A percentile compares a stretch with the other conserved stretches of the same genome.
Conservation (phyloP, 306 rosid species). For the Medicago lupulina region DNA sequence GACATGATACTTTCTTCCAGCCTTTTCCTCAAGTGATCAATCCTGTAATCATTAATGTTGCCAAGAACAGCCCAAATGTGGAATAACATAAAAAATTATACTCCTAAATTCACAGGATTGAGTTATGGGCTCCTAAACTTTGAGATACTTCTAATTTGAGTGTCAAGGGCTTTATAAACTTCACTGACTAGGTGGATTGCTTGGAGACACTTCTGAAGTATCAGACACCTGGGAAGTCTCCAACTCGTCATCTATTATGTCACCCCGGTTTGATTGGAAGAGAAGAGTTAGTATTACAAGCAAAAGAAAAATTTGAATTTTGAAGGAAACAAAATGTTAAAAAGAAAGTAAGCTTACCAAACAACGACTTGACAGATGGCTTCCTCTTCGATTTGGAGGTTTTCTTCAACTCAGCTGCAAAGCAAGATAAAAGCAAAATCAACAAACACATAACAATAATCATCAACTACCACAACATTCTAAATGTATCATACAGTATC, state of each 20-base stretch:
- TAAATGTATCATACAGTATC: too few relatives aligned
- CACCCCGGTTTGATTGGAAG: constrained; percentile 37
- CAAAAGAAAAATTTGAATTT: not conserved
- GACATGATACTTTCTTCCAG: constrained; percentile 29
- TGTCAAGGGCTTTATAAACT: constrained; percentile 61
- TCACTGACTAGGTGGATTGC: constrained; percentile 48
- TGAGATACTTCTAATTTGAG: constrained; percentile 53
- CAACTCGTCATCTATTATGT: constrained; percentile 58
- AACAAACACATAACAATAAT: constrained; percentile 12
- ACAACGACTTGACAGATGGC: constrained; percentile 84
- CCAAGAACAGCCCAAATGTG: constrained; percentile 36
- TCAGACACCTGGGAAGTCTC: constrained; percentile 61
- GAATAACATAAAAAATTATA: constrained; percentile 41
- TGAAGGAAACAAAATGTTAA: not conserved
- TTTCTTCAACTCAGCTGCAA: constrained; percentile 88
- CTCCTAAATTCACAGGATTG: too few relatives aligned
- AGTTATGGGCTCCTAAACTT: too few relatives aligned
- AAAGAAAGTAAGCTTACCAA: constrained; percentile 58
- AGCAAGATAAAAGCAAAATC: constrained; percentile 19
- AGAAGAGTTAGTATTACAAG: not conserved
- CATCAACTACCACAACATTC: not conserved
- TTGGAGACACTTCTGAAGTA: constrained; percentile 41
- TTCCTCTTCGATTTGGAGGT: constrained; percentile 54
- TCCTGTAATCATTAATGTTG: constrained; percentile 35
- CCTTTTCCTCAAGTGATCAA: constrained; percentile 5